Evolutionary conservation across 352 stramenopile genomes (phyloP).

Genomic region (Pythium oligandrum): DNA sequence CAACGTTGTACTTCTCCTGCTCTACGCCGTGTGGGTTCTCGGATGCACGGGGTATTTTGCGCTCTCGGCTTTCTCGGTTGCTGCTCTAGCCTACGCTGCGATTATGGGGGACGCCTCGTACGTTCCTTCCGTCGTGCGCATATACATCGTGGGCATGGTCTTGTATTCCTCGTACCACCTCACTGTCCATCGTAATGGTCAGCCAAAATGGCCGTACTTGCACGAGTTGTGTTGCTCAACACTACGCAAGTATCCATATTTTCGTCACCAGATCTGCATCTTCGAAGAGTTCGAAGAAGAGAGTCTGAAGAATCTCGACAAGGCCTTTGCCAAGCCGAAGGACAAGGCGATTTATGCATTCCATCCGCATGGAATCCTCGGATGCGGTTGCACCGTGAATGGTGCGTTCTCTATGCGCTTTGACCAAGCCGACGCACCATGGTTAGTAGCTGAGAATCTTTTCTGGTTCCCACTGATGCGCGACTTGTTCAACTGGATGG

Average conservation of each 20-base stretch:
- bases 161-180: slow-evolving; percentile 47
- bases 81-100: slow-evolving; percentile 13
- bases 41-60: slow-evolving; percentile 12
- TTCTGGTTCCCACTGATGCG: slow-evolving; percentile 68
- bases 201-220: slow-evolving; percentile 26
- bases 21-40: slow-evolving; percentile 30
- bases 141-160: slow-evolving; percentile 28
- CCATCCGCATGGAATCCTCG: slow-evolving; percentile 67
- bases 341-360: slow-evolving; percentile 52
- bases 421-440: slow-evolving; percentile 35
- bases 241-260: slow-evolving; percentile 42
- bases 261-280: slow-evolving; percentile 33
- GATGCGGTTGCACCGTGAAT: slow-evolving; percentile 50
- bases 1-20: slow-evolving; percentile 24
- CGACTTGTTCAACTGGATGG: slow-evolving; percentile 64
- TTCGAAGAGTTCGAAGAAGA: slow-evolving; percentile 33
- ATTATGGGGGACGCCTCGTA: background rate
- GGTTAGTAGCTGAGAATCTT: slow-evolving; percentile 62
- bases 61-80: slow-evolving; percentile 25
- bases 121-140: background rate
- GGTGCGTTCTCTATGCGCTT: slow-evolving; percentile 50
- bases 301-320: slow-evolving; percentile 10
- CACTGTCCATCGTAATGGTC: slow-evolving; percentile 8
- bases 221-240: slow-evolving; percentile 18
- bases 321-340: slow-evolving; percentile 28